A percentile compares a stretch with the other conserved stretches of the same genome.
These are phyloP conservation scores for Macrocystidia cucumis DNA, from an alignment of 1,284 basidiomycete species.

Conservation along the genomic window DNA sequence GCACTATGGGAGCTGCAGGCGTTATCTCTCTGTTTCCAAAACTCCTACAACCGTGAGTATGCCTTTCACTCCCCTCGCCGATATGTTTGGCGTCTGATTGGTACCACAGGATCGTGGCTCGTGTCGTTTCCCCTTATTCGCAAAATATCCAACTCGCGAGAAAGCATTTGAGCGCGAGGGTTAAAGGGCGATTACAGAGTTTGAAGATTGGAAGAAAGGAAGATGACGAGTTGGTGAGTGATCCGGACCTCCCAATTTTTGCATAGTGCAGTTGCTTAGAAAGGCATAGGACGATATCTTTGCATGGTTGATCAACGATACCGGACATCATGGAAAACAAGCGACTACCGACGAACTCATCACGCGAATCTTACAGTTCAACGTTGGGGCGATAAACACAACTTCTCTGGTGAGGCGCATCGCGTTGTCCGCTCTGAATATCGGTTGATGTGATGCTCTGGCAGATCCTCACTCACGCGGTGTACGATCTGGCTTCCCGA, in stretches of 20 bases:
- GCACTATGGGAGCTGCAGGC: not conserved
- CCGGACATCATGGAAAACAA: constrained; percentile 14
- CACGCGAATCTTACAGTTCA: constrained; percentile 21
- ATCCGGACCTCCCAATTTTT: not conserved
- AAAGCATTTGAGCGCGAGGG: too few species aligned
- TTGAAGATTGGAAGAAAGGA: too few species aligned
- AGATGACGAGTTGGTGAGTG: too few species aligned
- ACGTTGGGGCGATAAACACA: constrained; percentile 28
- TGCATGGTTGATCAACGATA: constrained; percentile 24
- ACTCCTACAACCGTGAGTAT: constrained; percentile 4
- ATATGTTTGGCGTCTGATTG: not conserved
- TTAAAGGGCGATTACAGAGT: too few species aligned
- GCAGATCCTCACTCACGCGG: constrained; percentile 22
- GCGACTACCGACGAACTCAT: constrained; percentile 17
- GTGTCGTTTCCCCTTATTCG: not conserved
- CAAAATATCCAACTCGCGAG: not conserved
- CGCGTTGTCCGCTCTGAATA: not conserved
- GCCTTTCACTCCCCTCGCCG: not conserved
- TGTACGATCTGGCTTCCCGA: constrained; percentile 33
- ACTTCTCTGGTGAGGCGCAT: constrained; percentile 17
- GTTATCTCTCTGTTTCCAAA: constrained; percentile 5
- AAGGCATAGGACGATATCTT: constrained; percentile 30
- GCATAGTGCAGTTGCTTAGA: not conserved
- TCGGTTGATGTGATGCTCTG: not conserved
- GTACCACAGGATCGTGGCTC: not conserved